Conservation (phyloP, 2,329 filamentous ascomycete species). For the Nemania sp. region DNA sequence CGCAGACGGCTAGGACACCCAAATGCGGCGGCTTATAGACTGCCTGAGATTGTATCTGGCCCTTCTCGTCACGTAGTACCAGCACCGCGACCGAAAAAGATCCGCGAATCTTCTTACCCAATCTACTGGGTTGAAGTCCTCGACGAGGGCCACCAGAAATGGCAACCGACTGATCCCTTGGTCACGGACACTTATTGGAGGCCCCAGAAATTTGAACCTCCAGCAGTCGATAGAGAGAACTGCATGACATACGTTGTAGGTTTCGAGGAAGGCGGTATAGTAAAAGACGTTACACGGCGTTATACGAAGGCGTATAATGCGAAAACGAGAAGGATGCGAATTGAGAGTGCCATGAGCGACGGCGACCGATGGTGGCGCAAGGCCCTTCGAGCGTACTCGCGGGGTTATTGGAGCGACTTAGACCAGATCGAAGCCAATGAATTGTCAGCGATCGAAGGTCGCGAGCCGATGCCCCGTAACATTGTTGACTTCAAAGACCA, state of each 20-base stretch:
- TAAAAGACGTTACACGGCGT: constrained; percentile 82
- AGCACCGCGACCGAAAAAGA: constrained; percentile 46
- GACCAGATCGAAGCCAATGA: constrained; percentile 86
- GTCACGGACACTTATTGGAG: constrained; percentile 79
- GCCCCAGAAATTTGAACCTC: constrained; percentile 78
- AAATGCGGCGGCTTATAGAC: constrained; percentile 56
- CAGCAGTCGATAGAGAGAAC: constrained; percentile 76
- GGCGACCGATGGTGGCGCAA: constrained; percentile 59
- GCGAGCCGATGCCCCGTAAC: constrained; percentile 84
- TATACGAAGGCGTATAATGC: constrained; percentile 89
- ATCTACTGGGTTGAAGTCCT: constrained; percentile 96
- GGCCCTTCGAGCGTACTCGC: constrained; percentile 54
- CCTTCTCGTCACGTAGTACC: constrained; percentile 41
- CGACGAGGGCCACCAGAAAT: constrained; percentile 84
- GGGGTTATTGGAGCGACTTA: constrained; percentile 58
- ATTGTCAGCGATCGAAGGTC: constrained; percentile 69
- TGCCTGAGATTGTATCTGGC: constrained; percentile 50
- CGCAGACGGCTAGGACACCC: constrained; percentile 58
- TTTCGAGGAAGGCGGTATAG: constrained; percentile 79
- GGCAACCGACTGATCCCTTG: constrained; percentile 85
- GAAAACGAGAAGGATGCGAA: constrained; percentile 80
- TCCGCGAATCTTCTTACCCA: constrained; percentile 75
- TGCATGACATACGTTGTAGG: constrained; percentile 81
- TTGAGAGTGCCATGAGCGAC: constrained; percentile 64
- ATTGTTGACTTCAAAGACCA: constrained; percentile 88